phyloP scores from a whole-genome alignment of 257 asterid genomes.

The Solanum neorickii region DNA sequence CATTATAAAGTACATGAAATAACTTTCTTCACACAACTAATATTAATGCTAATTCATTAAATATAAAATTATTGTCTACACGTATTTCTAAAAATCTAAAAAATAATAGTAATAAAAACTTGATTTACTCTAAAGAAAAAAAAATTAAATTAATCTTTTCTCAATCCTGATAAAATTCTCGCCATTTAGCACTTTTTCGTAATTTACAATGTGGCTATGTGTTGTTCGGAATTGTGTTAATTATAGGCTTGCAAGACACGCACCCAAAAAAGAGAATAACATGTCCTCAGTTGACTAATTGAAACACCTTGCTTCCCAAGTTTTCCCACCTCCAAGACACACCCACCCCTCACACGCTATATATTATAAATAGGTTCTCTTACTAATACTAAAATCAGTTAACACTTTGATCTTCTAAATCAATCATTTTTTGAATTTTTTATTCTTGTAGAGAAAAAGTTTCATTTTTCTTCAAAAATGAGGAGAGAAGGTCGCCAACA shows the following conservation, averaged over 20 bases:
- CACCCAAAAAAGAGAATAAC: not conserved
- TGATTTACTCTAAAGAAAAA: no score
- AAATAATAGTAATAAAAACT: no score
- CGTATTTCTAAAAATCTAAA: no score
- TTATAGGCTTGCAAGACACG: slow-evolving; percentile 34
- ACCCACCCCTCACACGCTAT: not conserved
- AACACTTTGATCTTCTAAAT: not conserved
- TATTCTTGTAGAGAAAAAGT: not conserved
- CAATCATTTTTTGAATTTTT: not conserved
- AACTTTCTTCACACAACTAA: no score
- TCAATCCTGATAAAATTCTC: no score
- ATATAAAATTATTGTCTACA: no score
- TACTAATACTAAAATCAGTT: not conserved
- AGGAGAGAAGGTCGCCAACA: slow-evolving; percentile 74
- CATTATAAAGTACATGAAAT: no score
- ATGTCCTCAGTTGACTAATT: slow-evolving; percentile 20
- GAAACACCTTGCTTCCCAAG: slow-evolving; percentile 39
- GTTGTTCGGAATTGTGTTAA: not conserved
- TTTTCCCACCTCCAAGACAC: slow-evolving; percentile 14
- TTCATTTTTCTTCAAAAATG: slow-evolving; percentile 17
- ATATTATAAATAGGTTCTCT: not conserved
- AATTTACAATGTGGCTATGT: not conserved
- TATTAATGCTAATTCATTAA: no score
- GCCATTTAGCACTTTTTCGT: no score
- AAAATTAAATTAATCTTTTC: no score